These are phyloP conservation scores for Xerocomellus amylosporus DNA, from an alignment of 768 basidiomycete species.

Conservation along the genomic window DNA sequence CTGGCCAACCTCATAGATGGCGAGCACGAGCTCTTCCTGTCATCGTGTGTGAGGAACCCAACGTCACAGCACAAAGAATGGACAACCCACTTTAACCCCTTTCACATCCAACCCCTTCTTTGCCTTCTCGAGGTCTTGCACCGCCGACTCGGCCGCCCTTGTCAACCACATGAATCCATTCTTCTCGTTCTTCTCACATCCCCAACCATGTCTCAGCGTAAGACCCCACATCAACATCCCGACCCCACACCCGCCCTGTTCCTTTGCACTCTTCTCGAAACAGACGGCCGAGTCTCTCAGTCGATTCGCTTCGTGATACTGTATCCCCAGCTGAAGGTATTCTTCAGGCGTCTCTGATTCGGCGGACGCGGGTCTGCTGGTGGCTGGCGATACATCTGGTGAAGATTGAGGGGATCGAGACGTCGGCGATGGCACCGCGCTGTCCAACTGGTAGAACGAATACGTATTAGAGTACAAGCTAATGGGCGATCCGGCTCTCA, in stretches of 20 bases:
- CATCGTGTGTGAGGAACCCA: not conserved
- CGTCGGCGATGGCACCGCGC: conserved; percentile 44
- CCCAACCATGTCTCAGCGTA: conserved; percentile 85
- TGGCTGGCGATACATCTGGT: conserved; percentile 15
- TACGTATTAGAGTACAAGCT: conserved; percentile 57
- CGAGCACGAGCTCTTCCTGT: conserved; percentile 78
- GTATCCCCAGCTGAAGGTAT: conserved; percentile 73
- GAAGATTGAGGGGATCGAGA: conserved; percentile 16
- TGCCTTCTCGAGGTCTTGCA: conserved; percentile 69
- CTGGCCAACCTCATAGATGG: conserved; percentile 90
- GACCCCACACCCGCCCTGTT: conserved; percentile 76
- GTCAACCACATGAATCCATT: conserved; percentile 79
- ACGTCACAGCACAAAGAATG: not conserved
- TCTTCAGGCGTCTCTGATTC: conserved; percentile 52
- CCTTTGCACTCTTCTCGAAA: conserved; percentile 75
- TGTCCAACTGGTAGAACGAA: conserved; percentile 63
- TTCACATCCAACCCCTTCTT: conserved; percentile 50
- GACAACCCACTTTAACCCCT: conserved; percentile 49
- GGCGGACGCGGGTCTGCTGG: conserved; percentile 16
- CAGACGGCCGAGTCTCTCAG: conserved; percentile 64
- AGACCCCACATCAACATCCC: conserved; percentile 95
- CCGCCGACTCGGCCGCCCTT: conserved; percentile 77
- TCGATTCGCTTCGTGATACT: conserved; percentile 71
- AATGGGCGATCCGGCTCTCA: conserved; percentile 37
- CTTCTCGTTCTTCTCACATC: conserved; percentile 74